Base-by-base conservation (phyloP, 2,329 filamentous ascomycete genomes). In the Penicillium hesseltinei region DNA sequence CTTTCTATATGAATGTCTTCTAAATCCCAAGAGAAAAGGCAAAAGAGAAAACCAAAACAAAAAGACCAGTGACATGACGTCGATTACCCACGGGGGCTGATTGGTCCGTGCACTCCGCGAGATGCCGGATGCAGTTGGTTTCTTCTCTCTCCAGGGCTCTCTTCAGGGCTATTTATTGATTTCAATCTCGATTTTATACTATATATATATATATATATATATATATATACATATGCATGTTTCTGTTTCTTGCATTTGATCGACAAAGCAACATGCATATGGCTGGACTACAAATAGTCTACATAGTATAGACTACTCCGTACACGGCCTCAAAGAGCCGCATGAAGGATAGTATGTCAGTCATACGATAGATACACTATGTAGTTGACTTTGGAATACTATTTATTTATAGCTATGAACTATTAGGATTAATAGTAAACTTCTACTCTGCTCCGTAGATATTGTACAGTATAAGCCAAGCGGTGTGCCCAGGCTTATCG, bases 21-120 rank as follows among this genome's bases (percentile, higher is more conserved):
- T 42, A 29, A 52, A 51, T 40, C 4, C 31, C 21, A 40, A 46
- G 17, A 44, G 25, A 38, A 52, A n/a, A 42, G 40, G 13, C 13
- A 44, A 36, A 51, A 46, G n/a, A 19, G 25, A 15, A 39, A 40
- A 44, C 27, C 27, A 47, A 33, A 33, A 13, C 11, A 33, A 33
- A 33, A 15, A 23, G 31, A 35, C 51, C 31, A 33, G 31, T 33
- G 31, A 33, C 57, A 62, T 66, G 63, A 66, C 65, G 62, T 66
- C 58, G 62, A 61, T 62, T 60, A 56, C 42, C 42, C 44, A 52
- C 21, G 39, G 63, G 63, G 56, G 60, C 65, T 62, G 54, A 51
- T 36, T 39, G 21, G 38, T 48, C 31, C 39, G 19, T 23, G 45
- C 27, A 13, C 59, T 66, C 66, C 67, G 67, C 52, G 52, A 57